These are phyloP conservation scores for Trichoderma guizhouense DNA, from an alignment of 2,329 filamentous ascomycete species.

Conservation along the genomic window DNA sequence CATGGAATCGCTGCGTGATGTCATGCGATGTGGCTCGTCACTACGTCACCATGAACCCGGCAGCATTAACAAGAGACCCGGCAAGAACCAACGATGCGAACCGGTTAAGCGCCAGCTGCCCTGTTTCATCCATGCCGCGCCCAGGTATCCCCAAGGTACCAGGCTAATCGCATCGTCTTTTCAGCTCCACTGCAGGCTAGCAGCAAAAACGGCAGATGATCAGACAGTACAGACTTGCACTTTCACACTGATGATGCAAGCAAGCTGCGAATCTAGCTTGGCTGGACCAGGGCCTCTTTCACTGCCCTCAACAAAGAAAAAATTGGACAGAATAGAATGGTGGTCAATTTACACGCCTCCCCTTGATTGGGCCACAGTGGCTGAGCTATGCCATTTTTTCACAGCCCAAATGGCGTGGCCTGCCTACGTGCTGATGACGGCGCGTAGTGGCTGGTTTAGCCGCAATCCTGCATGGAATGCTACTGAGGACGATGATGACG, in stretches of 20 bases:
- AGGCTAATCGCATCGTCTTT: background rate
- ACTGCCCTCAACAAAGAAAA: background rate
- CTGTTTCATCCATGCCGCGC: background rate
- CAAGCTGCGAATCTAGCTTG: background rate
- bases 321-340: background rate
- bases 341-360: background rate
- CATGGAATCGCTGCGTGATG: background rate
- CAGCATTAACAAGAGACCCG: background rate
- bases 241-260: constrained; percentile 7
- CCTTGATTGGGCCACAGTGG: constrained; percentile 8
- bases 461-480: background rate
- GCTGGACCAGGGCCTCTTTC: background rate
- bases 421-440: constrained; percentile 10
- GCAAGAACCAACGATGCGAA: background rate
- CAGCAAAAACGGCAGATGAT: constrained; percentile 3
- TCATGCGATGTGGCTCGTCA: constrained; percentile 16
- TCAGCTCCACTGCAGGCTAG: background rate
- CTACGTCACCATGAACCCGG: constrained; percentile 10
- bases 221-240: background rate
- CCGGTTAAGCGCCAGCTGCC: constrained; percentile 3
- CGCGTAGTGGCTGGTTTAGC: constrained; percentile 8
- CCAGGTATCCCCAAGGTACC: background rate
- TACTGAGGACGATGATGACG: background rate
- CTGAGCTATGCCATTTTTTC: background rate
- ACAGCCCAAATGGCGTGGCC: background rate